Base-by-base conservation (phyloP, 768 basidiomycete species). In the Phlebiopsis gigantea region DNA sequence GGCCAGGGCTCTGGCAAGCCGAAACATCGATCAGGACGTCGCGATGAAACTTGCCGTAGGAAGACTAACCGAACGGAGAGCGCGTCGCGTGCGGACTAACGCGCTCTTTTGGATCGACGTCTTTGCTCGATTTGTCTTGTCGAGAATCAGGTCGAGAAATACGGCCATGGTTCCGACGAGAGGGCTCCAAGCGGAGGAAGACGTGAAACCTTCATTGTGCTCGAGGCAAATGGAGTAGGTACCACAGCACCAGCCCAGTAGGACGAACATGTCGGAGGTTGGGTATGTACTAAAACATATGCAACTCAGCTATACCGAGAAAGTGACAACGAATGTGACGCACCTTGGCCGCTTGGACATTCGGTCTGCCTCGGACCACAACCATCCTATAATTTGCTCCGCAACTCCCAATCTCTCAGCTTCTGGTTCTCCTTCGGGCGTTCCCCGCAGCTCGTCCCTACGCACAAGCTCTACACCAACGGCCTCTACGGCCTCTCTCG, bases 311-410 rank as follows among this genome's bases (percentile, higher is more conserved):
- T 21, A 39, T 30, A 31, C n/a, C 17, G 15, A 17, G 15, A 39
- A 39, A 17, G 34, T n/a, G n/a, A n/a, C n/a, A n/a, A n/a, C n/a
- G n/a, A 6, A 49, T 24, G 26, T 49, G 43, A 70, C 81, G 63
- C 58, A 90, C 89, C 80, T 82, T 61, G 82, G 69, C 31, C 75
- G 75, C 63, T 81, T 85, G 2, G 80, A 71, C 19, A 87, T 73
- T 46, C 75, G 79, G 4, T 77, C 76, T 0, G 83, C 82, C 66
- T 96, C 90, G 45, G 77, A 76, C 5, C 80, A 76, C 7, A 91
- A 72, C 90, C 91, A 95, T 43, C 80, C 88, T 31, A 92, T 69
- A 15, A 93, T 79, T 63, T 87, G 80, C 63, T 90, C 86, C 19
- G 81, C 69, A 2, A 89, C 78, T 30, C 86, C 86, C 15, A 84